These are phyloP conservation scores for Mimosa pudica DNA, from an alignment of 306 rosid genomes.

Conservation along the genomic window DNA sequence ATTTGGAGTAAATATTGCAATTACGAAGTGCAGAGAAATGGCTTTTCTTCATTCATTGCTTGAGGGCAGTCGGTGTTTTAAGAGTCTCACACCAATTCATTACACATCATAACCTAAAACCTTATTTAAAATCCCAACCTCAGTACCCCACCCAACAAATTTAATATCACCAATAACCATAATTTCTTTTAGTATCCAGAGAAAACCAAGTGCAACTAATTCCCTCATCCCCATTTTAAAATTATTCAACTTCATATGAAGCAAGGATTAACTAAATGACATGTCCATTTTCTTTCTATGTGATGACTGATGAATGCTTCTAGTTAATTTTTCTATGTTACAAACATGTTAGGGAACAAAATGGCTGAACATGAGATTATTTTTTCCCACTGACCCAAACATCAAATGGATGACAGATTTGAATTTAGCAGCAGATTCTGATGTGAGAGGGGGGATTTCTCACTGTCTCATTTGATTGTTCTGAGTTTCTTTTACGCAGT, in stretches of 20 bases:
- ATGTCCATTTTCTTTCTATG: neutral
- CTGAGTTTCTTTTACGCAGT: conserved; percentile 30
- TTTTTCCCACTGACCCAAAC: conserved; percentile 3
- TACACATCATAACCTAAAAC: conserved; percentile 44
- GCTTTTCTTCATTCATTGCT: conserved; percentile 77
- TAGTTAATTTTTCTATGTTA: neutral
- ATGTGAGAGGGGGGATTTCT: conserved; percentile 26
- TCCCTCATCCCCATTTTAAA: conserved; percentile 39
- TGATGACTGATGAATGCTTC: neutral
- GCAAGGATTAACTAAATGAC: neutral
- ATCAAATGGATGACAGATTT: neutral
- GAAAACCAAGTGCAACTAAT: conserved; percentile 51
- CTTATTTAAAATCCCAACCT: conserved; percentile 37
- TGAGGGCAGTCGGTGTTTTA: conserved; percentile 63
- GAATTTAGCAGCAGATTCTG: neutral
- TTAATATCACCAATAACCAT: conserved; percentile 37
- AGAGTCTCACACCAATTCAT: conserved; percentile 36
- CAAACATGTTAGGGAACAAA: neutral
- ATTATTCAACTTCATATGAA: conserved; percentile 38
- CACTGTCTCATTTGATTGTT: conserved; percentile 22
- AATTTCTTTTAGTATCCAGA: conserved; percentile 20
- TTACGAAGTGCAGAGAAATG: conserved; percentile 53
- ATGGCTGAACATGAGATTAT: neutral
- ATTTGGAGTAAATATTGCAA: conserved; percentile 74
- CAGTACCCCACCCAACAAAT: conserved; percentile 43